Evolutionary conservation across 441 rosid species (phyloP).

Genomic region (Pelargonium citronellum): DNA sequence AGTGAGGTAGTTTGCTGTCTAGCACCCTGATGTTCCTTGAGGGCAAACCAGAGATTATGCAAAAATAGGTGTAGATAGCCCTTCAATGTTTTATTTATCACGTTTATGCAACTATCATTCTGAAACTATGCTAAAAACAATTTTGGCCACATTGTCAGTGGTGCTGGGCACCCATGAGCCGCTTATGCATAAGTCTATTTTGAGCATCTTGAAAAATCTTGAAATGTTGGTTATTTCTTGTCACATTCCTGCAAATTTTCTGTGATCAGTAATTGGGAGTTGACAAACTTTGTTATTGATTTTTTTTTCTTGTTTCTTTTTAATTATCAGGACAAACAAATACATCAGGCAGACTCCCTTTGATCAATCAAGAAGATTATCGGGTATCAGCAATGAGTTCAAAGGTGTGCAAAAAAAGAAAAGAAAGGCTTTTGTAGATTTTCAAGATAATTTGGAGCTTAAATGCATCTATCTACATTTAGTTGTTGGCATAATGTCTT

Average conservation of each 20-base stretch:
- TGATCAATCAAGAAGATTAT: constrained; percentile 46
- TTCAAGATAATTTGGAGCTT: constrained; percentile 10
- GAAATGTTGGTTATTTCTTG: too few relatives aligned
- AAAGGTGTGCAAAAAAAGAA: constrained; percentile 54
- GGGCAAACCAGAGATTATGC: not conserved
- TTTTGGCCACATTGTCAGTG: too few relatives aligned
- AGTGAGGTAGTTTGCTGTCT: too few relatives aligned
- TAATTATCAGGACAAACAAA: constrained; percentile 45
- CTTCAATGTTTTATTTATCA: constrained; percentile 3
- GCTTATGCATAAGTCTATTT: too few relatives aligned
- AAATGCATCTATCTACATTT: constrained; percentile 14
- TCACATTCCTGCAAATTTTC: not conserved
- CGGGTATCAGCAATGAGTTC: constrained; percentile 28
- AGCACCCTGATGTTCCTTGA: not conserved
- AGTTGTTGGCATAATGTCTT: constrained; percentile 9
- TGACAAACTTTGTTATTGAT: not conserved
- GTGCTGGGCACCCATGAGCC: too few relatives aligned
- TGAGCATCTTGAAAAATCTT: too few relatives aligned
- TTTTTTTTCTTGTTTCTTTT: constrained; percentile 13
- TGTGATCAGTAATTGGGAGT: not conserved
- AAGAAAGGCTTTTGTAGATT: constrained; percentile 15
- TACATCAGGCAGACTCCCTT: constrained; percentile 31
- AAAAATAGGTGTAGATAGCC: not conserved
- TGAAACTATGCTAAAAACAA: too few relatives aligned
- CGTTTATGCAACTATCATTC: too few relatives aligned